Evolutionary conservation across 371 early-diverging fungal genomes (phyloP), one percentile per base, ranked within the genome.

Genomic region (Modicella reniformis): DNA sequence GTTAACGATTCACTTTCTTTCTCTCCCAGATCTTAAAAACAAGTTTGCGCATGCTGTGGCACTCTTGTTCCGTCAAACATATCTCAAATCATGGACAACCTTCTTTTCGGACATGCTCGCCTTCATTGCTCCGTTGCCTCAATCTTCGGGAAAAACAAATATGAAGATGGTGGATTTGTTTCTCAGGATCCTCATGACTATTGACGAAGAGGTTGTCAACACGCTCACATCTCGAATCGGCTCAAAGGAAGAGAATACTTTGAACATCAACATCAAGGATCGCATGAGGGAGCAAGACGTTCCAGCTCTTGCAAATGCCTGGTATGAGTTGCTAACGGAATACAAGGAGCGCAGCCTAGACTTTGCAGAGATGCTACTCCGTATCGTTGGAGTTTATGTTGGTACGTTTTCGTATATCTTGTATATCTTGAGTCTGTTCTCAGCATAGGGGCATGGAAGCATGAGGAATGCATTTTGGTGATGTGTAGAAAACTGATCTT

Each of bases 151-250:
- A 59, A 81, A 55, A 55, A 72, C 84, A 9, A 88, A 89, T 62
- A 85, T 86, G 59, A 84, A 84, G 37, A 86, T 92, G 65, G 85
- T 92, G 30, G 93, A 95, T 75, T 87, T 95, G 65, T 90, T 96
- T 77, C 81, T 97, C 65, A 88, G 92, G 70, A 85, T 97, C 29
- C 87, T 92, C 57, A 73, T 87, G 56, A 88, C 92, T 12, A 92
- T 98, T 44, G 95, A 98, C 81, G 96, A 96, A 61, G 95, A 96
- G 74, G 90, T 97, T 68, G 95, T 93, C 49, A 92, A 90, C 56
- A 84, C 89, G 17, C 86, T 90, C 33, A 90, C 92, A 30, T 87
- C 89, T 10, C 90, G 95, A 25, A 47, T 55, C 56, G 73, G 68
- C 32, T 82, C 88, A 25, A 85, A 90, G 52, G 90, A 90, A 23